Evolutionary conservation across 495 filamentous ascomycete species (phyloP).

Genomic region (Podospora pseudopauciseta): DNA sequence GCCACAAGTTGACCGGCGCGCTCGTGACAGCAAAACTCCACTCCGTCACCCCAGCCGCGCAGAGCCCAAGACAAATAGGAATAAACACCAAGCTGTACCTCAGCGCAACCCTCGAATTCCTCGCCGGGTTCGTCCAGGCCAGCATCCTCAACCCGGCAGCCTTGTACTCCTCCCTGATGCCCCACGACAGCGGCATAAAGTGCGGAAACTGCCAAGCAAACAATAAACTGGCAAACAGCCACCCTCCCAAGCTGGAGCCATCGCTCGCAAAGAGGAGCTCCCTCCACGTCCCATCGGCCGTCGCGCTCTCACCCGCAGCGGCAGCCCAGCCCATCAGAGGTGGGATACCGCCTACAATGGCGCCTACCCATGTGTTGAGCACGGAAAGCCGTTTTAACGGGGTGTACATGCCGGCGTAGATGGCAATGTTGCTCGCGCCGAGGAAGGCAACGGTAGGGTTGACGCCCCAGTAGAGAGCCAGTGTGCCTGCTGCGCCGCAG

Average conservation of each 20-base stretch:
- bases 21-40: slow-evolving; percentile 81
- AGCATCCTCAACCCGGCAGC: slow-evolving; percentile 89
- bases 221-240: slow-evolving; percentile 78
- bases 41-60: slow-evolving; percentile 79
- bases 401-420: slow-evolving; percentile 92
- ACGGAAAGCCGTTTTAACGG: slow-evolving; percentile 84
- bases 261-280: slow-evolving; percentile 63
- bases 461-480: slow-evolving; percentile 76
- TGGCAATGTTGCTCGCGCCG: slow-evolving; percentile 75
- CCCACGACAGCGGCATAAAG: slow-evolving; percentile 88
- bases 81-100: slow-evolving; percentile 85
- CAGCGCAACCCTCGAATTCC: slow-evolving; percentile 80
- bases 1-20: slow-evolving; percentile 79
- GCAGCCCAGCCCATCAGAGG: slow-evolving; percentile 98
- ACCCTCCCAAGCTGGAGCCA: slow-evolving; percentile 68
- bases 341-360: slow-evolving; percentile 87
- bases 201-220: slow-evolving; percentile 99
- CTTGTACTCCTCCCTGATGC: slow-evolving; percentile 85
- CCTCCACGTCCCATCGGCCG: slow-evolving; percentile 63
- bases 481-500: slow-evolving; percentile 63
- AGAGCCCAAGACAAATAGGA: slow-evolving; percentile 80
- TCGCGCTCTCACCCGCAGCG: slow-evolving; percentile 82
- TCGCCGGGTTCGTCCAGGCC: slow-evolving; percentile 76
- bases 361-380: slow-evolving; percentile 93
- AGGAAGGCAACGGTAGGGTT: slow-evolving; percentile 90